A percentile compares a stretch with the other conserved stretches of the same genome.
Evolutionary conservation across 768 basidiomycete species (phyloP).

Genomic region (Amanita inopinata): DNA sequence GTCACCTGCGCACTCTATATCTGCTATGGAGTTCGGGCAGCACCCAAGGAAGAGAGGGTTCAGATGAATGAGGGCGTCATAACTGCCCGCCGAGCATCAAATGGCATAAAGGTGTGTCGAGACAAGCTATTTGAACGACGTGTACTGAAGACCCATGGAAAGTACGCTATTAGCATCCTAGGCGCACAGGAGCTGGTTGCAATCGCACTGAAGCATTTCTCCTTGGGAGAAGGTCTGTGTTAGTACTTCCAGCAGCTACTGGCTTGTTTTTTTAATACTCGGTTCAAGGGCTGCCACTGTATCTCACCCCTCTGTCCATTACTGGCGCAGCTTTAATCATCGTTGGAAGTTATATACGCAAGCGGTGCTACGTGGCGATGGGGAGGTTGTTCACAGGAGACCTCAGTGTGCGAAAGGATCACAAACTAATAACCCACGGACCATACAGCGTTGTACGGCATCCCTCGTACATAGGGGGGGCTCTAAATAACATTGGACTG

Average conservation of each 20-base stretch:
- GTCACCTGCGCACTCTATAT: not conserved
- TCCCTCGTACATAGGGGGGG: conserved; percentile 20
- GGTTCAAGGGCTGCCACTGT: too few relatives aligned
- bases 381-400: conserved; percentile 32
- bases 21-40: not conserved
- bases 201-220: too few relatives aligned
- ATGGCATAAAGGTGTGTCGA: not conserved
- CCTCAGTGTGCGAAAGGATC: conserved; percentile 18
- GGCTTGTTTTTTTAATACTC: too few relatives aligned
- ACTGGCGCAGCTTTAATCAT: conserved; percentile 12
- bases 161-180: too few relatives aligned
- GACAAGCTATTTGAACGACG: not conserved
- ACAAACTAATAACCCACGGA: conserved; percentile 20
- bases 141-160: not conserved
- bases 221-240: too few relatives aligned
- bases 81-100: too few relatives aligned
- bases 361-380: conserved; percentile 26
- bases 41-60: not conserved
- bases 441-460: conserved; percentile 25
- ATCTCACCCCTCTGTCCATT: not conserved
- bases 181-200: too few relatives aligned
- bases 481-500: not conserved
- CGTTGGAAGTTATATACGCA: conserved; percentile 23
- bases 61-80: not conserved
- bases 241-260: too few relatives aligned